phyloP scores from a whole-genome alignment of 1,284 basidiomycete genomes.

The Ustilago nuda region DNA sequence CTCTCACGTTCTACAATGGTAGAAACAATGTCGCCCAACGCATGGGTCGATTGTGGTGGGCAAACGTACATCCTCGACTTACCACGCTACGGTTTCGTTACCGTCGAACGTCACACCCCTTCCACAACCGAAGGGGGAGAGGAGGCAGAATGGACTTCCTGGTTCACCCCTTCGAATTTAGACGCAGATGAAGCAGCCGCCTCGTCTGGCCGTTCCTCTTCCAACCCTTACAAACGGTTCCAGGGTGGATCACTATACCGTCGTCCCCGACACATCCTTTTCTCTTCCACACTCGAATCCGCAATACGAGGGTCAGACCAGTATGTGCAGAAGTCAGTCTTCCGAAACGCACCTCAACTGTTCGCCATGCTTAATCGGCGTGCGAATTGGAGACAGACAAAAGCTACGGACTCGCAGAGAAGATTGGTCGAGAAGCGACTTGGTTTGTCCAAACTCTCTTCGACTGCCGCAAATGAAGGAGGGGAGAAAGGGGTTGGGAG shows the following conservation, averaged over 20 bases:
- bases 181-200: conserved; percentile 52
- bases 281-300: conserved; percentile 66
- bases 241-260: conserved; percentile 45
- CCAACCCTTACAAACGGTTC: background rate
- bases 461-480: background rate
- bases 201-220: conserved; percentile 12
- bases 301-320: conserved; percentile 79
- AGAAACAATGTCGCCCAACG: conserved; percentile 74
- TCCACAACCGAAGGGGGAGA: conserved; percentile 23
- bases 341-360: conserved; percentile 69
- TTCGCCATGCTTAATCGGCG: conserved; percentile 37
- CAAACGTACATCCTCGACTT: conserved; percentile 83
- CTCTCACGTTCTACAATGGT: conserved; percentile 72
- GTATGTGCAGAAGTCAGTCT: conserved; percentile 74
- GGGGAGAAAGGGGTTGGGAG: conserved; percentile 3
- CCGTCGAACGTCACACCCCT: conserved; percentile 74
- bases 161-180: conserved; percentile 39
- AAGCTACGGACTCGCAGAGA: conserved; percentile 78
- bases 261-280: conserved; percentile 37
- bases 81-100: conserved; percentile 78
- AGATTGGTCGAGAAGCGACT: conserved; percentile 76
- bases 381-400: conserved; percentile 79
- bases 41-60: conserved; percentile 86
- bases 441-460: conserved; percentile 21
- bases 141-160: conserved; percentile 48